These are phyloP conservation scores for Aspergillus sp. DNA, from an alignment of 2,329 filamentous ascomycete genomes.

Conservation along the genomic window DNA sequence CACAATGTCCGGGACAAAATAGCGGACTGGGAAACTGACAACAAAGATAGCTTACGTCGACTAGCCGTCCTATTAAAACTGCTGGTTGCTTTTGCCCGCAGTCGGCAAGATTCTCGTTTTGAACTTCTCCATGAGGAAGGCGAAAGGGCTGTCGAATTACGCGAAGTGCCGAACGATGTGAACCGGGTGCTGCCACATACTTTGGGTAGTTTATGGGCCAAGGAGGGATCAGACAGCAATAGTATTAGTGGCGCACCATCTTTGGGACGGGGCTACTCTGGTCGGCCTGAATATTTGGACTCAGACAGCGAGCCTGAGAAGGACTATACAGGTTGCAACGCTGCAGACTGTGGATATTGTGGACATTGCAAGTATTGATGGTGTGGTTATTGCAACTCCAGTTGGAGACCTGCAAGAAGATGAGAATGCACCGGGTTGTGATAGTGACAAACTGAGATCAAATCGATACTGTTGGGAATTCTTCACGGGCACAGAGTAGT, in stretches of 20 bases:
- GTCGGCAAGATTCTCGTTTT: conserved; percentile 10
- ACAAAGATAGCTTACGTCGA: conserved; percentile 17
- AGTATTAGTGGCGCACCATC: too few species aligned
- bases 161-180: conserved; percentile 1
- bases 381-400: too few species aligned
- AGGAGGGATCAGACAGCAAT: neutral
- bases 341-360: neutral
- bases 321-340: neutral
- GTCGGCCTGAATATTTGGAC: neutral
- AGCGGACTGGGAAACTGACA: conserved; percentile 35
- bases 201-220: neutral
- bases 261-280: too few species aligned
- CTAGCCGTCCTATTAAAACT: conserved; percentile 14
- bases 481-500: too few species aligned
- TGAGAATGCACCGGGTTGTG: too few species aligned
- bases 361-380: neutral
- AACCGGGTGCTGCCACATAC: neutral
- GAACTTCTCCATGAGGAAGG: conserved; percentile 19
- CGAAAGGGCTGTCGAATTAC: conserved; percentile 25
- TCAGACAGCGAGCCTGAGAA: neutral
- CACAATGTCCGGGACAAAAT: conserved; percentile 31
- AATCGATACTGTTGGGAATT: too few species aligned
- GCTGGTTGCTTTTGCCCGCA: conserved; percentile 16
- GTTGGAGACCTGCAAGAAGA: too few species aligned
- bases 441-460: too few species aligned